Percentiles rank a stretch among this genome's conserved stretches.
These are phyloP conservation scores for Boletus rubroflammeus DNA, from an alignment of 768 basidiomycete genomes.

Conservation along the genomic window DNA sequence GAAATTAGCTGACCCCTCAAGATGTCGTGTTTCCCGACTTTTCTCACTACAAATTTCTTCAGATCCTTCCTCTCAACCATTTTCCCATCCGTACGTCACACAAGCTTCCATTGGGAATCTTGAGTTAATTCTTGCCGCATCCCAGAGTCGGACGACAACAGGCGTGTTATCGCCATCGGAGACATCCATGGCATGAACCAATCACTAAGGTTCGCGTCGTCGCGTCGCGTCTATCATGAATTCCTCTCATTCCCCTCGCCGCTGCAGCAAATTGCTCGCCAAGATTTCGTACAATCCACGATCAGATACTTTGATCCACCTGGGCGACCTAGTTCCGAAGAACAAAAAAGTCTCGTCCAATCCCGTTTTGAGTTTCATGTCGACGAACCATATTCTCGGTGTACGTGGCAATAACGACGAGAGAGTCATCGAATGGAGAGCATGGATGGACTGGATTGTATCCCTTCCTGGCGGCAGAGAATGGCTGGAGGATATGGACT, in stretches of 20 bases:
- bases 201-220: slow-evolving; percentile 55
- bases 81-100: slow-evolving; percentile 51
- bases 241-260: background rate
- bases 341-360: slow-evolving; percentile 52
- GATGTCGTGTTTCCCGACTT: slow-evolving; percentile 47
- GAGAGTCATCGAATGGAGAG: slow-evolving; percentile 82
- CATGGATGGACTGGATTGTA: slow-evolving; percentile 80
- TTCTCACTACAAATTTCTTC: slow-evolving; percentile 41
- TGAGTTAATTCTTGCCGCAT: background rate
- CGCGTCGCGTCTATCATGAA: background rate
- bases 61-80: slow-evolving; percentile 42
- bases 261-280: slow-evolving; percentile 54
- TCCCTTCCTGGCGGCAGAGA: slow-evolving; percentile 36
- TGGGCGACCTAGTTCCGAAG: slow-evolving; percentile 81
- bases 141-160: slow-evolving; percentile 45
- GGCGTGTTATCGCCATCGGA: slow-evolving; percentile 73
- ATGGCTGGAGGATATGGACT: slow-evolving; percentile 57
- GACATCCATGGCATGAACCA: slow-evolving; percentile 84
- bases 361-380: slow-evolving; percentile 62
- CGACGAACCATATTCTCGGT: slow-evolving; percentile 60
- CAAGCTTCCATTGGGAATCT: background rate
- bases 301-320: slow-evolving; percentile 71
- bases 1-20: background rate
- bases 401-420: slow-evolving; percentile 97
- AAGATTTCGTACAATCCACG: slow-evolving; percentile 56